Evolutionary conservation across 2,329 filamentous ascomycete genomes (phyloP), one percentile per base, ranked within the genome.

Genomic region (Colletotrichum noveboracense): DNA sequence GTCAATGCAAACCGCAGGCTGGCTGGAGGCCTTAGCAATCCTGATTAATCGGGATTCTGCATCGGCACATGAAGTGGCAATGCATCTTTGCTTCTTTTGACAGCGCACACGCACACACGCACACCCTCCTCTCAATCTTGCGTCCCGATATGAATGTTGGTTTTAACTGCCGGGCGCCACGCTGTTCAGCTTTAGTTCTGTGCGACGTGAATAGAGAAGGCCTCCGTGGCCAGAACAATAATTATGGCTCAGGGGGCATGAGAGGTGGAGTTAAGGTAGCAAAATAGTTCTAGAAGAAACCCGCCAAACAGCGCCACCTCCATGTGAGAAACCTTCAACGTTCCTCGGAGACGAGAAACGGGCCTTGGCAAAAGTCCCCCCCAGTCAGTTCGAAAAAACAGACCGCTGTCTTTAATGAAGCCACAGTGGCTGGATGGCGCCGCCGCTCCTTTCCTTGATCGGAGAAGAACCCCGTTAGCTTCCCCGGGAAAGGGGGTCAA

Each of bases 391-490:
- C n/a, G 10, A 48, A 52, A 13, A 66, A 43, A 26, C 32, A 74
- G 38, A 69, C 43, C 43, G 58, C 52, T 36, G 43, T 60, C 67
- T 48, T 60, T 34, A 16, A 65, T 48, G 48, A 74, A 66, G 71
- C 43, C 58, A 70, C 43, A 60, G 66, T 66, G 60, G 71, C 71
- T 74, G 26, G 61, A 36, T 66, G 26, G 67, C 66, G 36, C 43
- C 55, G 68, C 36, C 68, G 61, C 18, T 5, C 38, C 28, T 62
- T 71, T 28, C 68, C 55, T 8, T 14, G 62, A 60, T 24, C 24
- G 62, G 72, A 26, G 36, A 66, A 5, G 16, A 56, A 58, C 28
- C 68, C 43, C 72, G 55, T 61, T 32, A 13, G n/a, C 21, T 52
- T 60, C 38, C 21, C 36, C 43, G 16, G n/a, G 36, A 55, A n/a